These are phyloP conservation scores for Rhodotorula sp. DNA, from an alignment of 1,284 basidiomycete genomes.

Conservation along the genomic window DNA sequence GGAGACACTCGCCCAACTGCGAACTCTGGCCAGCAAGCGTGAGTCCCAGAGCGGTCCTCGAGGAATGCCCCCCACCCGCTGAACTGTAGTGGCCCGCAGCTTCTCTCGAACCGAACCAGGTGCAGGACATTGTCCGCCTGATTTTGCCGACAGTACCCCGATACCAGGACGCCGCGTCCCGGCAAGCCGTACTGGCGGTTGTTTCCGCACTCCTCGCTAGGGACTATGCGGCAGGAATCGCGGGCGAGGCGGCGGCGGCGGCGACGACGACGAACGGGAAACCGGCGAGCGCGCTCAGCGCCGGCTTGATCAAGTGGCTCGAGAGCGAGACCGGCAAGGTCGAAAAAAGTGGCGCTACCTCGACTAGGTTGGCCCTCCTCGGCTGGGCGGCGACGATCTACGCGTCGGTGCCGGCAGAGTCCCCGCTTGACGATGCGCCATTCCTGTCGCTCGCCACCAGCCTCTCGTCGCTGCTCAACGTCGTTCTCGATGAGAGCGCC, in stretches of 20 bases:
- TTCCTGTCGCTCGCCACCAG: conserved; percentile 59
- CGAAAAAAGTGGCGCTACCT: conserved; percentile 43
- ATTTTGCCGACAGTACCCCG: conserved; percentile 71
- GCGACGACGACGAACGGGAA: background rate
- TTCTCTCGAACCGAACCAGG: conserved; percentile 60
- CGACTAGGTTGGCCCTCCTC: conserved; percentile 67
- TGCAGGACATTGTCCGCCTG: conserved; percentile 68
- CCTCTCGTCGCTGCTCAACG: conserved; percentile 62
- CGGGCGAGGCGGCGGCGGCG: conserved; percentile 45
- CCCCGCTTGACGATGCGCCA: conserved; percentile 50
- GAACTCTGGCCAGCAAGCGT: conserved; percentile 16
- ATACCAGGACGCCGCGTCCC: conserved; percentile 69
- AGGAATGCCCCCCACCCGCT: too few species aligned
- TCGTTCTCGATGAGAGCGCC: conserved; percentile 57
- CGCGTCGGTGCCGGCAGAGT: conserved; percentile 13
- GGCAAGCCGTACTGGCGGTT: conserved; percentile 66
- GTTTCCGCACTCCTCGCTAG: conserved; percentile 62
- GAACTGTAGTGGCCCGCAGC: background rate
- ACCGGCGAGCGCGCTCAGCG: conserved; percentile 53
- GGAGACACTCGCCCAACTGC: conserved; percentile 13
- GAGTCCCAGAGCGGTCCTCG: background rate
- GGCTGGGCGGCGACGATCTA: conserved; percentile 72
- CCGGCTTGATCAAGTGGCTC: conserved; percentile 70
- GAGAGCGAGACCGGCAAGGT: conserved; percentile 60
- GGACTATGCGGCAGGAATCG: conserved; percentile 53